A percentile compares a stretch with the other conserved stretches of the same genome.
These are phyloP conservation scores for Fusarium tanahbumbuense DNA, from an alignment of 2,329 filamentous ascomycete genomes.

Conservation along the genomic window DNA sequence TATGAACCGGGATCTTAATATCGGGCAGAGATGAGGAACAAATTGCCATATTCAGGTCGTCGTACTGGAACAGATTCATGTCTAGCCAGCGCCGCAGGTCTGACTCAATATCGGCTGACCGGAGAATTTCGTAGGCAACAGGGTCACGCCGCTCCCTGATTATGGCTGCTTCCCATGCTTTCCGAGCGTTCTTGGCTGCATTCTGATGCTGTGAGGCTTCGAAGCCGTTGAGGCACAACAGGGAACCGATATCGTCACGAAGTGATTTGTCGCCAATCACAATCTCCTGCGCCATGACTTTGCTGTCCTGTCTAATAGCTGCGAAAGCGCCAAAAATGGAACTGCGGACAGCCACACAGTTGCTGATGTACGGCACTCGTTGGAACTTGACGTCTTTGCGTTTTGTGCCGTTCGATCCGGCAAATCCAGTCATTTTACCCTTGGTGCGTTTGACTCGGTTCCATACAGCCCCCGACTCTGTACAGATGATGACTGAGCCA, in stretches of 20 bases:
- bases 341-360: conserved; percentile 84
- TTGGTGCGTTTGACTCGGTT: conserved; percentile 84
- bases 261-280: conserved; percentile 73
- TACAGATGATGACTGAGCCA: conserved; percentile 94
- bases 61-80: conserved; percentile 53
- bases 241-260: conserved; percentile 77
- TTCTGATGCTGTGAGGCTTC: conserved; percentile 54
- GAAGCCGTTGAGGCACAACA: conserved; percentile 76
- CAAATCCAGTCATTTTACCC: conserved; percentile 72
- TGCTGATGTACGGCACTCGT: conserved; percentile 86
- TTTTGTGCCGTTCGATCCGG: conserved; percentile 65
- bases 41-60: conserved; percentile 59
- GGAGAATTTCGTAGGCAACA: conserved; percentile 65
- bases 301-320: conserved; percentile 84
- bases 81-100: conserved; percentile 67
- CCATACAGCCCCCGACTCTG: conserved; percentile 93
- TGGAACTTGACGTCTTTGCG: conserved; percentile 96
- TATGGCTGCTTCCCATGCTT: conserved; percentile 51
- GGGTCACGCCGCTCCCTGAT: conserved; percentile 60
- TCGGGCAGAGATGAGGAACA: conserved; percentile 73
- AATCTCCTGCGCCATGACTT: conserved; percentile 80
- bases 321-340: conserved; percentile 92
- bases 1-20: conserved; percentile 81
- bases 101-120: conserved; percentile 72
- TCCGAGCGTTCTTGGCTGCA: conserved; percentile 54